A percentile compares a stretch with the other conserved stretches of the same genome.
Conservation (phyloP, 805 yeast genomes). For the Wickerhamiella azyma region DNA sequence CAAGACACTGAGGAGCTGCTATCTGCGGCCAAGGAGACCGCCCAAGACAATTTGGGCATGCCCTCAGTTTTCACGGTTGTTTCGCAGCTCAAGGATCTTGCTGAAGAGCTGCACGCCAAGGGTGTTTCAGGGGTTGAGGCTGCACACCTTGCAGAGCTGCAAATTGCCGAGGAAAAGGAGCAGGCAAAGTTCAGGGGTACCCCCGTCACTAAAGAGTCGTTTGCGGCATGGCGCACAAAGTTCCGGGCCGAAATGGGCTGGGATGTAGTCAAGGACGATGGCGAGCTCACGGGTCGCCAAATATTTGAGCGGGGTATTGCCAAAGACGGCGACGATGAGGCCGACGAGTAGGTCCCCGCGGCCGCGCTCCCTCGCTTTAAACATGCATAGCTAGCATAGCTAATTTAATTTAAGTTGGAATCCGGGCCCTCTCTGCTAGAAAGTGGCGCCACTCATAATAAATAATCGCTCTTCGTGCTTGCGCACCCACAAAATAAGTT, state of each 20-base stretch:
- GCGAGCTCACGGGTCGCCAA: constrained; percentile 74
- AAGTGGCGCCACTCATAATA: constrained; percentile 59
- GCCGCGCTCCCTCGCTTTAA: constrained; percentile 8
- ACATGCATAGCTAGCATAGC: background rate
- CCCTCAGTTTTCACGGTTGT: constrained; percentile 79
- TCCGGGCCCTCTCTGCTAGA: constrained; percentile 25
- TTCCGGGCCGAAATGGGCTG: constrained; percentile 46
- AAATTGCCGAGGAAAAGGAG: constrained; percentile 62
- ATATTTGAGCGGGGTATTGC: constrained; percentile 85
- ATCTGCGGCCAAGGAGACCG: constrained; percentile 26
- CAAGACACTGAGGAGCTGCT: constrained; percentile 22
- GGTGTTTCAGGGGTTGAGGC: constrained; percentile 43
- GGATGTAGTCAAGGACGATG: constrained; percentile 46
- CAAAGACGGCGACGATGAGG: constrained; percentile 47
- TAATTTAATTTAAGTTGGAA: background rate
- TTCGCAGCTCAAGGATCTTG: constrained; percentile 65
- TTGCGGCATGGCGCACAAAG: constrained; percentile 50
- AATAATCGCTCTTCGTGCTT: constrained; percentile 58
- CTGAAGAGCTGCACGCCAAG: constrained; percentile 52
- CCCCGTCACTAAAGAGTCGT: constrained; percentile 69
- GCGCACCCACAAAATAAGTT: constrained; percentile 63
- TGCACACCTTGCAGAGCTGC: constrained; percentile 42
- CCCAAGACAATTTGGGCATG: constrained; percentile 73
- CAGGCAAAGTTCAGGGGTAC: constrained; percentile 88
- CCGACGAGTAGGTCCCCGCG: constrained; percentile 21